Percentiles rank a stretch among this genome's conserved stretches.
Conservation (phyloP, 352 stramenopile genomes). For the Globisporangium abappressorium region DNA sequence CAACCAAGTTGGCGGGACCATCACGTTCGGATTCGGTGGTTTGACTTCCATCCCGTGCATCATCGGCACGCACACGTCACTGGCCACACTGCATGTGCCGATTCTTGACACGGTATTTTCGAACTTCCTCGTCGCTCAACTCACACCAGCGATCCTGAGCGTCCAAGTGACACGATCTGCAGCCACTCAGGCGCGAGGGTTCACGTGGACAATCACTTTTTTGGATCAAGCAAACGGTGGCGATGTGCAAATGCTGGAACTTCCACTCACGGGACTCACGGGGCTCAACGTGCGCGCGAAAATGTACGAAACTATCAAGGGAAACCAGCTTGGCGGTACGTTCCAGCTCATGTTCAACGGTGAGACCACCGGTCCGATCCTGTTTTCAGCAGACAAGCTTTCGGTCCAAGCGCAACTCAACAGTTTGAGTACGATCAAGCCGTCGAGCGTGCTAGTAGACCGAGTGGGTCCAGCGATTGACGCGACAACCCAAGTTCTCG, state of each 20-base stretch:
- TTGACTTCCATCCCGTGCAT: conserved; percentile 32
- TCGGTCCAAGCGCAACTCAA: conserved; percentile 91
- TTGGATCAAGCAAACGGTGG: conserved; percentile 63
- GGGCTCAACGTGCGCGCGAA: conserved; percentile 32
- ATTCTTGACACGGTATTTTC: conserved; percentile 38
- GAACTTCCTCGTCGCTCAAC: conserved; percentile 38
- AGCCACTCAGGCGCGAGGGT: conserved; percentile 61
- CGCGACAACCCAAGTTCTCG: conserved; percentile 62
- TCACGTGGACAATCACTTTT: conserved; percentile 84
- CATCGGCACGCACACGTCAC: conserved; percentile 43
- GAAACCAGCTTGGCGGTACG: conserved; percentile 87
- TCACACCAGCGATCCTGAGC: conserved; percentile 34
- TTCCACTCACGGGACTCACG: conserved; percentile 36
- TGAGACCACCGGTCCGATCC: conserved; percentile 91
- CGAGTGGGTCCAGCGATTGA: conserved; percentile 40
- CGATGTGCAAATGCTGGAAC: conserved; percentile 63
- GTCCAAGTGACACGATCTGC: conserved; percentile 57
- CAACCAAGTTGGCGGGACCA: conserved; percentile 89
- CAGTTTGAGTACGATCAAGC: conserved; percentile 89
- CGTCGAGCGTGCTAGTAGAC: conserved; percentile 88
- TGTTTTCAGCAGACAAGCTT: conserved; percentile 73
- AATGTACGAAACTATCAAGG: conserved; percentile 75
- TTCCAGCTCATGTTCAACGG: conserved; percentile 94
- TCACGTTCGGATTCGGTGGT: conserved; percentile 52
- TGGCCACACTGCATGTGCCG: conserved; percentile 21